Base-by-base conservation (phyloP, 1,139 yeast species). In the Suhomyces atakaporum region DNA sequence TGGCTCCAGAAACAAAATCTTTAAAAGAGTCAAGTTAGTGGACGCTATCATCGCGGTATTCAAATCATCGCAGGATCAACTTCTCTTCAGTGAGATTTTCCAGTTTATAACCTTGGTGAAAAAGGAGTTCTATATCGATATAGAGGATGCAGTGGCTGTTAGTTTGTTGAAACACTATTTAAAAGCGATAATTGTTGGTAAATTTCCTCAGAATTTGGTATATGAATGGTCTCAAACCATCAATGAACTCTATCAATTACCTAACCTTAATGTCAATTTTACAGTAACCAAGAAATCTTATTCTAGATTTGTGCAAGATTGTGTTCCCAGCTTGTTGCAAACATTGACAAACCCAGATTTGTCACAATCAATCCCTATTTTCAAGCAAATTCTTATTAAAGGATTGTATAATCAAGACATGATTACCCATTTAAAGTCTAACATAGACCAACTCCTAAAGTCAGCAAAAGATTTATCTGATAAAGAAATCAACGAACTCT, bases 271-370 rank as follows among this genome's bases (percentile, higher is more conserved):
- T 26, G 43, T 54, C 22, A 55, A 53, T 25, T 53, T 54, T 33
- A 53, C 56, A 15, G 52, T 59, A 13, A 51, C 66, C 20, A 69
- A 69, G 45, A 69, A 66, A 44, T 47, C 50, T 12, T 49, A 54
- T 36, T 39, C 54, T 10, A 60, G 52, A 38, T 66, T 66, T 43
- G 50, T 60, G 25, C 46, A 27, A 13, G 59, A 56, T 16, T 38
- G 43, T 27, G 38, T 27, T 5, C 44, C 47, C 7, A 22, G 38
- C 6, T 39, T 54, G 9, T 37, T 53, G 2, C 14, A 31, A 16
- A 29, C 35, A 13, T 32, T 41, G n/a, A 28, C 30, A 7, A 13
- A 8, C n/a, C 19, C 18, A 3, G 9, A 12, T 6, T n/a, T 19
- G 6, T 13, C n/a, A 5, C 12, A 9, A 15, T 29, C 37, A 2